Conservation (phyloP, 768 basidiomycete species). For the Mycena alexandri region DNA sequence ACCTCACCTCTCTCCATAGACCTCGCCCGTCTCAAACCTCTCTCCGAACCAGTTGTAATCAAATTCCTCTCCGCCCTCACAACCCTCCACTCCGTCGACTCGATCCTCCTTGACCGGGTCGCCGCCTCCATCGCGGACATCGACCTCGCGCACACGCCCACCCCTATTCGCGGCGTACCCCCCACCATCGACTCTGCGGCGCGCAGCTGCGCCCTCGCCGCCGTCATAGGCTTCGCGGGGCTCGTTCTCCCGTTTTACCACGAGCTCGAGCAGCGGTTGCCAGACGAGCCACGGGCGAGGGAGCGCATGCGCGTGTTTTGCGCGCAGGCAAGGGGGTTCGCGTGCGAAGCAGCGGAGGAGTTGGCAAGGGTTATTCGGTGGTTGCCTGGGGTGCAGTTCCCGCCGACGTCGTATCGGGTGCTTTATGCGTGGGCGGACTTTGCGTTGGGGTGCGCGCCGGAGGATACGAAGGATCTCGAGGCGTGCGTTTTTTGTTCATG, state of each 20-base stretch:
- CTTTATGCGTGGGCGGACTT: slow-evolving; percentile 15
- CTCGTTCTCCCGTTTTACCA: not conserved
- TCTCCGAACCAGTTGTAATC: slow-evolving; percentile 23
- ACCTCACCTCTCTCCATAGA: not conserved
- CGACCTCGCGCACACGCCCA: too few species aligned
- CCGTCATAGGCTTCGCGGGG: too few species aligned
- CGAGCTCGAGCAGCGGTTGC: slow-evolving; percentile 7
- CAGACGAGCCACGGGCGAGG: not conserved
- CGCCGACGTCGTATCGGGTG: not conserved
- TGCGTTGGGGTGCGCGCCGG: not conserved
- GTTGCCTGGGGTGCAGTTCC: slow-evolving; percentile 9
- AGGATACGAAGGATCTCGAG: not conserved
- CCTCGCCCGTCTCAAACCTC: slow-evolving; percentile 15
- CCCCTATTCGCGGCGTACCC: too few species aligned
- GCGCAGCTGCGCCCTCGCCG: too few species aligned
- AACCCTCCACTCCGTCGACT: slow-evolving; percentile 14
- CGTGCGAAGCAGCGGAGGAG: not conserved
- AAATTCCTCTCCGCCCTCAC: slow-evolving; percentile 10
- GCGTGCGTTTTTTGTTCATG: not conserved
- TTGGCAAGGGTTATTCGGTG: slow-evolving; percentile 1
- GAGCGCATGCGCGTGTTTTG: slow-evolving; percentile 9
- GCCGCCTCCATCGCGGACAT: not conserved
- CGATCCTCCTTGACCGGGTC: slow-evolving; percentile 4
- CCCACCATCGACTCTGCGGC: too few species aligned
- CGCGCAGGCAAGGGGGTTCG: slow-evolving; percentile 1